A percentile compares a stretch with the other conserved stretches of the same genome.
These are phyloP conservation scores for Takakia lepidozioides DNA, from an alignment of 225 moss, liverwort and hornwort genomes.

Conservation along the genomic window DNA sequence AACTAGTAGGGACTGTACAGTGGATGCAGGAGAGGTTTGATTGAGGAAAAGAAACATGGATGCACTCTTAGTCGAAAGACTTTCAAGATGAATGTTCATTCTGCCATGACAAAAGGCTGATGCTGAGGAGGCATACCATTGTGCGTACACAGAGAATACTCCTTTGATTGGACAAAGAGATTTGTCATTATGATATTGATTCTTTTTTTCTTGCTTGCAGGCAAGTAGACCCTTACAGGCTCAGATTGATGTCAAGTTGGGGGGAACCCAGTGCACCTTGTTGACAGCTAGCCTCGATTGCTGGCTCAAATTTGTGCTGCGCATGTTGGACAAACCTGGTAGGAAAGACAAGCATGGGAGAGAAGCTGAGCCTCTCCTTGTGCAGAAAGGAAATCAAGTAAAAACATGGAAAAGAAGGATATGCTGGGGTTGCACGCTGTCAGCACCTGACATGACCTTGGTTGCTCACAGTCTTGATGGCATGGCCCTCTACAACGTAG, in stretches of 20 bases:
- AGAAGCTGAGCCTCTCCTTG: conserved; percentile 17
- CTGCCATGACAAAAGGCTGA: too few relatives aligned
- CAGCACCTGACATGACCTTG: conserved; percentile 71
- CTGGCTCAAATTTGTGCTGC: conserved; percentile 67
- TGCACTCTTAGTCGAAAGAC: too few relatives aligned
- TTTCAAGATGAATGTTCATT: too few relatives aligned
- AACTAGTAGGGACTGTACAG: too few relatives aligned
- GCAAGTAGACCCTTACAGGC: conserved; percentile 51
- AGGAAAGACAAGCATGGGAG: conserved; percentile 6
- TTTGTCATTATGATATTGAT: too few relatives aligned
- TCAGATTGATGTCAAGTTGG: conserved; percentile 68
- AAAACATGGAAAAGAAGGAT: conserved; percentile 51
- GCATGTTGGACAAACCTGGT: conserved; percentile 35
- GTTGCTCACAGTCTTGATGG: conserved; percentile 61
- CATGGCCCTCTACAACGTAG: conserved; percentile 58
- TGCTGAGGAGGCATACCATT: too few relatives aligned
- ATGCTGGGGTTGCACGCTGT: conserved; percentile 82
- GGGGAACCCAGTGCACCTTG: conserved; percentile 78
- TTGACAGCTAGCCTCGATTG: conserved; percentile 64
- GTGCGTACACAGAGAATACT: too few relatives aligned
- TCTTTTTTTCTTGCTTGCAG: conserved; percentile 19
- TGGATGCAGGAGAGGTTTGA: too few relatives aligned
- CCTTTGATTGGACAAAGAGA: too few relatives aligned
- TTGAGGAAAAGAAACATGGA: too few relatives aligned
- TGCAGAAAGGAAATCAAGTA: conserved; percentile 22